Base-by-base conservation (phyloP, 2,329 filamentous ascomycete species). In the Scedosporium aurantiacum region DNA sequence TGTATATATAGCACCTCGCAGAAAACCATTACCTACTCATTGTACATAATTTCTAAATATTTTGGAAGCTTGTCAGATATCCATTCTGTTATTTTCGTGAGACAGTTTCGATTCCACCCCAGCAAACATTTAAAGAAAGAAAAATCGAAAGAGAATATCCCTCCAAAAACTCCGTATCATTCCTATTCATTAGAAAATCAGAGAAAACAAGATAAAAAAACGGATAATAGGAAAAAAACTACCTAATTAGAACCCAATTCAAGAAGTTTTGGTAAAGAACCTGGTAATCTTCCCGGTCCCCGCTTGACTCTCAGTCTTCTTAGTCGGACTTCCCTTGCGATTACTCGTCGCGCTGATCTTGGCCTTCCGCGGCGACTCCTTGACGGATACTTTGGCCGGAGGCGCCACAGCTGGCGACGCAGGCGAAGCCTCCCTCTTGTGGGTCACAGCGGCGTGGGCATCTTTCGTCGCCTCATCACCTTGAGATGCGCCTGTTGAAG, bases 251-350 rank as follows among this genome's bases (percentile, higher is more conserved):
- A 27, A 5, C 25, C 25, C 5, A 27, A 27, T 27, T 59, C 55
- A 58, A 23, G 7, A 23, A 32, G 28, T 41, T 7, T 56, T 61
- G 10, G 32, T 32, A 7, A 61, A 61, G 50, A 61, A 61, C 4
- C 21, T 61, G 10, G 60, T 61, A 47, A 61, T 61, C 41, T 61
- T 61, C 41, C 28, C 28, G 41, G 18, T 47, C 2, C 60, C 60
- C 25, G 28, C 60, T 7, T 16, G 12, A 18, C n/a, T 23, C 21
- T 54, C 18, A 16, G 4, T 23, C 37, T 23, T 43, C 54, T 41
- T 55, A 3, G n/a, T 25, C 7, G 52, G 52, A 41, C 32, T 54
- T 32, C 25, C 41, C 16, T 43, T 41, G 1, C 16, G 8, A 16
- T 57, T 57, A 25, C 52, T 61, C 25, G 52, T 61, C 8, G 60